Evolutionary conservation across 257 asterid genomes (phyloP).

Genomic region (Handroanthus guayacan): DNA sequence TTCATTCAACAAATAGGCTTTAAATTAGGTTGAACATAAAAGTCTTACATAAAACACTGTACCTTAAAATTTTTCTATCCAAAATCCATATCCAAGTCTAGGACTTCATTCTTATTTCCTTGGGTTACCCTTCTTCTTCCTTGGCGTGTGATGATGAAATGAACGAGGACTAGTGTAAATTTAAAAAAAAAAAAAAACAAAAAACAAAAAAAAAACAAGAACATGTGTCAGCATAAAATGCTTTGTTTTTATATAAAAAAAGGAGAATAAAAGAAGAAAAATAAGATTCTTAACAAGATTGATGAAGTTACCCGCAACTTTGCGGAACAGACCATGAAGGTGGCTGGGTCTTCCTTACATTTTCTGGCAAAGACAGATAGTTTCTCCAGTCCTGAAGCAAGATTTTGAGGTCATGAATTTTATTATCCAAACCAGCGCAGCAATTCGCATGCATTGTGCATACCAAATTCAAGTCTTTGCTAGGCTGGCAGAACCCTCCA

Average conservation of each 20-base stretch:
- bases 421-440: constrained; percentile 62
- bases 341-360: constrained; percentile 11
- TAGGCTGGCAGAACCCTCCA: constrained; percentile 67
- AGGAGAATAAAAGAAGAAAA: neutral
- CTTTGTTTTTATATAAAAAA: neutral
- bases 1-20: neutral
- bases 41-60: neutral
- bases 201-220: no score
- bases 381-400: constrained; percentile 60
- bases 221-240: neutral
- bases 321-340: constrained; percentile 54
- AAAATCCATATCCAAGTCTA: neutral
- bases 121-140: constrained; percentile 38
- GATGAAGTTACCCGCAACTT: constrained; percentile 37
- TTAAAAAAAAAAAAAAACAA: no score
- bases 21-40: neutral
- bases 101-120: constrained; percentile 14
- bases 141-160: constrained; percentile 38
- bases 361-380: constrained; percentile 40
- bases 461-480: constrained; percentile 53
- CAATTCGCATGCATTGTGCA: constrained; percentile 81
- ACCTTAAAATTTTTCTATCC: constrained; percentile 2
- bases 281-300: neutral
- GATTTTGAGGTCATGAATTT: constrained; percentile 59
- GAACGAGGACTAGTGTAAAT: constrained; percentile 36